Percentiles rank a stretch among this genome's conserved stretches.
Evolutionary conservation across 805 yeast genomes (phyloP).

Genomic region (Candida andamanensis): DNA sequence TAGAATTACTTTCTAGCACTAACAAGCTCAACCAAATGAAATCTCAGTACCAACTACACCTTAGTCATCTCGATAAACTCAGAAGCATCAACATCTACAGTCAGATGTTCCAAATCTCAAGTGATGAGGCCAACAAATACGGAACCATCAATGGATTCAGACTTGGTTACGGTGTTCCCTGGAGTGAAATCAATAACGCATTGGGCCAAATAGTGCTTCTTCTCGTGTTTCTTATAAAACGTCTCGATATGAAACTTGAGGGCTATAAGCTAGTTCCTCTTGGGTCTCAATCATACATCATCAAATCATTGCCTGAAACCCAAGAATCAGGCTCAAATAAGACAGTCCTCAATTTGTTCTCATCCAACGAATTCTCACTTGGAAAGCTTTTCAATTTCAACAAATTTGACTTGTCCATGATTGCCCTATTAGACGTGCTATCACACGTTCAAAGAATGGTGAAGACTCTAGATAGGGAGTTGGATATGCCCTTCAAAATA

Average conservation of each 20-base stretch:
- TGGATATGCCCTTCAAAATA: slow-evolving; percentile 73
- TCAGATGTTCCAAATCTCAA: slow-evolving; percentile 78
- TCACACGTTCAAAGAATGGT: slow-evolving; percentile 44
- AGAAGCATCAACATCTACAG: slow-evolving; percentile 77
- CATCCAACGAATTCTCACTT: slow-evolving; percentile 68
- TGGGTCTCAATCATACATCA: slow-evolving; percentile 80
- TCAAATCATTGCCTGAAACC: slow-evolving; percentile 28
- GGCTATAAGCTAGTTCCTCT: slow-evolving; percentile 69
- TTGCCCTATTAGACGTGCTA: slow-evolving; percentile 63
- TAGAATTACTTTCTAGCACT: slow-evolving; percentile 46
- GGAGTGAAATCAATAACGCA: slow-evolving; percentile 91
- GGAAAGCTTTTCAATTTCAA: slow-evolving; percentile 71
- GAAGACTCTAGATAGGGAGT: slow-evolving; percentile 43
- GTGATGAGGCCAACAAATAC: slow-evolving; percentile 60
- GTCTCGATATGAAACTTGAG: slow-evolving; percentile 49
- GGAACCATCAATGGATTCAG: slow-evolving; percentile 85
- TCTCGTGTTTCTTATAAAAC: slow-evolving; percentile 56
- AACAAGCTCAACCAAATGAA: slow-evolving; percentile 59
- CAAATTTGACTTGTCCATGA: slow-evolving; percentile 75
- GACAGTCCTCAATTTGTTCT: slow-evolving; percentile 50
- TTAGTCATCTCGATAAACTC: slow-evolving; percentile 63
- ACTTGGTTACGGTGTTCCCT: slow-evolving; percentile 73
- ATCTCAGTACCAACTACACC: slow-evolving; percentile 56
- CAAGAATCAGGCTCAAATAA: slow-evolving; percentile 18
- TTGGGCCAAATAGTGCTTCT: slow-evolving; percentile 77